These are phyloP conservation scores for Ilex aquifolium DNA, from an alignment of 257 asterid genomes.

Conservation along the genomic window DNA sequence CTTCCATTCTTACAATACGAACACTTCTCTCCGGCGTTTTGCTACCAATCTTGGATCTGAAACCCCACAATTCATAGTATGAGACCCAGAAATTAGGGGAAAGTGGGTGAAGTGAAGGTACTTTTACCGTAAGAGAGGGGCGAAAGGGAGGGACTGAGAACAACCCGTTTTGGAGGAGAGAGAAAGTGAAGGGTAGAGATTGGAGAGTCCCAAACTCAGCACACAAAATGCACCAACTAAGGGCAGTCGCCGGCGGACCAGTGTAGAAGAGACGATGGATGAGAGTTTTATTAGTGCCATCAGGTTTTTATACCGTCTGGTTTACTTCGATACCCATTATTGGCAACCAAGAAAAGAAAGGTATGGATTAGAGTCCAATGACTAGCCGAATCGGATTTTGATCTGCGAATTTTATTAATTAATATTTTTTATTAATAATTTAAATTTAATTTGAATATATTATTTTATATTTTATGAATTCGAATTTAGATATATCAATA, in stretches of 20 bases:
- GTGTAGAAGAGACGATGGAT: constrained; percentile 51
- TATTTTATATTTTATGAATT: too few species aligned
- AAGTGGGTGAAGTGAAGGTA: too few species aligned
- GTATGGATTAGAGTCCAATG: too few species aligned
- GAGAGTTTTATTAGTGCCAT: constrained; percentile 36
- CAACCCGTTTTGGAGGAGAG: constrained; percentile 36
- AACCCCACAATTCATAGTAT: constrained; percentile 12
- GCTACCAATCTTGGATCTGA: constrained; percentile 38
- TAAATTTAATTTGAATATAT: too few species aligned
- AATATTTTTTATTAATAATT: too few species aligned
- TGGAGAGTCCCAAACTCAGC: constrained; percentile 72
- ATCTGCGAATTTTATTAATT: too few species aligned
- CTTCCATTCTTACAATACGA: constrained; percentile 60
- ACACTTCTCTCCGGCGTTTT: constrained; percentile 29
- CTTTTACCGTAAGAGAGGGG: constrained; percentile 43
- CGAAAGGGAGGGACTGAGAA: constrained; percentile 46
- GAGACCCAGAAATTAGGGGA: neutral
- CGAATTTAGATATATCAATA: too few species aligned
- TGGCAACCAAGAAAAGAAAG: too few species aligned
- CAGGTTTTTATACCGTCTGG: too few species aligned
- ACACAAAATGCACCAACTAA: constrained; percentile 80
- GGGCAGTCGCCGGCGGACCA: constrained; percentile 62
- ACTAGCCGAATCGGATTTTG: too few species aligned
- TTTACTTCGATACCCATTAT: too few species aligned
- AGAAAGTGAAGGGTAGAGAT: constrained; percentile 37